These are phyloP conservation scores for Aristolochia contorta DNA, from an alignment of 164 flowering plant species.

Conservation along the genomic window DNA sequence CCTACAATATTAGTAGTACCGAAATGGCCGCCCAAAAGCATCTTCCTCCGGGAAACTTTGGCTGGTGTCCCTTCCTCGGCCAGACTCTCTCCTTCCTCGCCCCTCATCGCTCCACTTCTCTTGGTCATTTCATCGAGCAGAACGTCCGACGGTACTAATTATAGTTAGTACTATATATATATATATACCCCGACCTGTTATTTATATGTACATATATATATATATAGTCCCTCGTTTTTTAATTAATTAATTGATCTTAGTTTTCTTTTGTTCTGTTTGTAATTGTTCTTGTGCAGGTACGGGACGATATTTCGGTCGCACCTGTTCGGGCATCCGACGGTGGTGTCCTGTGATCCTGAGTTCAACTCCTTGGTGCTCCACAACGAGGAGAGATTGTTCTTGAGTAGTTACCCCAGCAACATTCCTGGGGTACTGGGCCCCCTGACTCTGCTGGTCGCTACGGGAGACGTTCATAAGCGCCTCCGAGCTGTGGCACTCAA, in stretches of 20 bases:
- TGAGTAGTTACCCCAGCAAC: slow-evolving; percentile 8
- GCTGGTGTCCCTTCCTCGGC: slow-evolving; percentile 7
- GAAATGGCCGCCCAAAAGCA: too few relatives aligned
- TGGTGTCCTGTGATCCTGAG: slow-evolving; percentile 9
- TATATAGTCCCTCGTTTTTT: too few relatives aligned
- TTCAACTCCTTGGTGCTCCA: slow-evolving; percentile 9
- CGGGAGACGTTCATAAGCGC: slow-evolving; percentile 10
- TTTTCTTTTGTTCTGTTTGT: background rate
- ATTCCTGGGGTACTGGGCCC: slow-evolving; percentile 7
- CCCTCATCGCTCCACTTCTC: slow-evolving; percentile 8
- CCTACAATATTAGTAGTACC: slow-evolving; percentile 2
- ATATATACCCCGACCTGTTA: too few relatives aligned
- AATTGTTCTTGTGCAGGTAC: slow-evolving; percentile 3
- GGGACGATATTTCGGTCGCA: slow-evolving; percentile 11
- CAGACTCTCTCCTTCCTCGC: slow-evolving; percentile 3
- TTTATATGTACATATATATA: too few relatives aligned
- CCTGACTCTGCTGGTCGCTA: slow-evolving; percentile 5
- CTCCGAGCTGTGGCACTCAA: slow-evolving; percentile 5
- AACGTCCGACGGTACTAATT: too few relatives aligned
- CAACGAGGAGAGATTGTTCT: slow-evolving; percentile 9
- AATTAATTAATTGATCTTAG: too few relatives aligned
- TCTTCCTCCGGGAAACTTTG: slow-evolving; percentile 10
- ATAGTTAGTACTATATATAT: background rate
- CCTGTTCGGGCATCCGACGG: slow-evolving; percentile 10
- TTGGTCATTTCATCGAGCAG: slow-evolving; percentile 3